phyloP scores from a whole-genome alignment of 768 basidiomycete species.

The Suillus discolor region DNA sequence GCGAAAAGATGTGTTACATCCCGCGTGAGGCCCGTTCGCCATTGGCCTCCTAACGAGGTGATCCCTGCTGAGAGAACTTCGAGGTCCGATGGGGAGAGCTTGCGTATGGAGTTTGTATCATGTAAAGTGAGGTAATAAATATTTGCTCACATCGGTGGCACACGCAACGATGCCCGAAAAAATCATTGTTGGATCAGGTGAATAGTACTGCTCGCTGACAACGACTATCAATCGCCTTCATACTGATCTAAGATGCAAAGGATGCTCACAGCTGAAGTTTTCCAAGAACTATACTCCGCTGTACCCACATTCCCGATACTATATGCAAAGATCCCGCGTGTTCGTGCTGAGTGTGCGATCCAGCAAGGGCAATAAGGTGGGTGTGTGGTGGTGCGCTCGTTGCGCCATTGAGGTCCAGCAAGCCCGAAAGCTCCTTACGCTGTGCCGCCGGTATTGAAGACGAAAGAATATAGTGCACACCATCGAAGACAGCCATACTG shows the following conservation, averaged over 20 bases:
- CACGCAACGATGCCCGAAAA: slow-evolving; percentile 85
- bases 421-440: slow-evolving; percentile 44
- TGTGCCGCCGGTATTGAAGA: slow-evolving; percentile 46
- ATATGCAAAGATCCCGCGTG: slow-evolving; percentile 25
- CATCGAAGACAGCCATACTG: slow-evolving; percentile 41
- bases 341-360: slow-evolving; percentile 47
- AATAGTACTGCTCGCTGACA: slow-evolving; percentile 60
- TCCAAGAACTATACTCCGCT: slow-evolving; percentile 60
- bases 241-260: neutral
- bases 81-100: slow-evolving; percentile 62
- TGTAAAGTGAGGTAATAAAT: neutral
- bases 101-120: slow-evolving; percentile 25
- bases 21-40: slow-evolving; percentile 71
- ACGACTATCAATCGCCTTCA: slow-evolving; percentile 8
- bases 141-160: slow-evolving; percentile 57
- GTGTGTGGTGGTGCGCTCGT: slow-evolving; percentile 51
- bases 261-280: slow-evolving; percentile 55
- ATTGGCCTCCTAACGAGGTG: slow-evolving; percentile 78
- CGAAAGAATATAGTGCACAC: slow-evolving; percentile 50
- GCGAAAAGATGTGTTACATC: slow-evolving; percentile 90
- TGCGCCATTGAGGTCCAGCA: slow-evolving; percentile 59
- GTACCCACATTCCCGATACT: slow-evolving; percentile 66
- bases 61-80: slow-evolving; percentile 77
- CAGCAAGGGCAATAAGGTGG: slow-evolving; percentile 51
- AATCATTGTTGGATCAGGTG: slow-evolving; percentile 73